Base-by-base conservation (phyloP, 208 protist genomes). In the Acanthamoeba castellanii region DNA sequence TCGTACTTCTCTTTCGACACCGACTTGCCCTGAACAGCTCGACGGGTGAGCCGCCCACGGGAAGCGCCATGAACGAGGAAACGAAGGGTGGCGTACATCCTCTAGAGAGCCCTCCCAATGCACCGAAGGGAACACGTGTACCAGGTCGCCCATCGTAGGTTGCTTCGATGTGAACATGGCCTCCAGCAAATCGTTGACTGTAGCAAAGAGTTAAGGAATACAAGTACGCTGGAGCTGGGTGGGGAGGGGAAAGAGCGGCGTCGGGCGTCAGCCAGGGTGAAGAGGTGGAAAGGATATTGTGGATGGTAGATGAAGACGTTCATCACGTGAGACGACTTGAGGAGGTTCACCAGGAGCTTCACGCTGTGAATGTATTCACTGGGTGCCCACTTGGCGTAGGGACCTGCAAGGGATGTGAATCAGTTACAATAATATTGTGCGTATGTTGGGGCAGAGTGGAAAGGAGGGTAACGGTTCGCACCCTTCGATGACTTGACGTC, bases 301-400 rank as follows among this genome's bases (percentile, higher is more conserved):
- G 74, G 32, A 55, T 84, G 74, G 74, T 52, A 84, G 45, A 84
- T 84, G 45, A 84, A 84, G 18, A 84, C 34, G 42, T 84, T 84
- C 74, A 84, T 84, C 74, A 84, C 74, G 74, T 84, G 74, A 42
- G 74, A 84, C 18, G 74, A 84, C 34, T 52, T 84, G 74, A 84
- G 74, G 16, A 84, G 27, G 74, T 84, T 84, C 34, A 84, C 74
- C 0, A 84, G 74, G 7, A 84, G 45, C 42, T 52, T 84, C 74
- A 55, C 30, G 74, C 42, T 84, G 3, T 55, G 20, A 5, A 84
- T 4, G 45, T 84, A 84, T 52, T 84, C 74, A 22, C 74, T 84
- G 20, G 45, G 74, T 13, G 37, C 6, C 45, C 74, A 52, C 74
- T 84, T 84, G 20, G 74, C 74, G 34, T 84, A 52, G 22, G 74